Conservation (phyloP, 164 flowering plant genomes). For the Chimonanthus salicifolius region DNA sequence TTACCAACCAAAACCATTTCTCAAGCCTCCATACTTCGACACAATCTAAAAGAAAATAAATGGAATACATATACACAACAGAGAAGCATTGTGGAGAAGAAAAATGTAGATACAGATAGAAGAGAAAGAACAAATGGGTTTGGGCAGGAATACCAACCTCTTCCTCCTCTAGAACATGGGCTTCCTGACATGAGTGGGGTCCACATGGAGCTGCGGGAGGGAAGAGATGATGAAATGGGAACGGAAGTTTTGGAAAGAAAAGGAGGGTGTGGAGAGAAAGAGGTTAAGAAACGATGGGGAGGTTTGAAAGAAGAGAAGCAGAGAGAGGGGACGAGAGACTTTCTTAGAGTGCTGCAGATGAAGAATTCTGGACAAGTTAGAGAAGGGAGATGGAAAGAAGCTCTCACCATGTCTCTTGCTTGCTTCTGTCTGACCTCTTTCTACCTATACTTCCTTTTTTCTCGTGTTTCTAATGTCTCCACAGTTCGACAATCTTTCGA, state of each 20-base stretch:
- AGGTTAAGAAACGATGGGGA: slow-evolving; percentile 12
- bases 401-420: slow-evolving; percentile 1
- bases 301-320: not conserved
- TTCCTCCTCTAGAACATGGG: slow-evolving; percentile 5
- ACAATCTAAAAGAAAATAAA: not conserved
- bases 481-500: too few relatives aligned
- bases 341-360: not conserved
- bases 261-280: slow-evolving; percentile 8
- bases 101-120: not conserved
- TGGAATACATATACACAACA: not conserved
- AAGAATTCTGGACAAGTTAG: not conserved
- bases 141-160: slow-evolving; percentile 16
- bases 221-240: slow-evolving; percentile 15
- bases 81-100: not conserved
- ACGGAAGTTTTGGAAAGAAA: slow-evolving; percentile 13
- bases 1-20: not conserved
- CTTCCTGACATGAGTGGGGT: slow-evolving; percentile 11
- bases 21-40: not conserved
- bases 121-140: not conserved
- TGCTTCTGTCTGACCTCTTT: too few relatives aligned
- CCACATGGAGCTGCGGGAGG: slow-evolving; percentile 10
- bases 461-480: too few relatives aligned
- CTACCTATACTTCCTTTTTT: too few relatives aligned
- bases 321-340: not conserved
- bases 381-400: not conserved